Evolutionary conservation across 108 stramenopile species (phyloP), one percentile per base, ranked within the genome.

Genomic region (Seminavis robusta): DNA sequence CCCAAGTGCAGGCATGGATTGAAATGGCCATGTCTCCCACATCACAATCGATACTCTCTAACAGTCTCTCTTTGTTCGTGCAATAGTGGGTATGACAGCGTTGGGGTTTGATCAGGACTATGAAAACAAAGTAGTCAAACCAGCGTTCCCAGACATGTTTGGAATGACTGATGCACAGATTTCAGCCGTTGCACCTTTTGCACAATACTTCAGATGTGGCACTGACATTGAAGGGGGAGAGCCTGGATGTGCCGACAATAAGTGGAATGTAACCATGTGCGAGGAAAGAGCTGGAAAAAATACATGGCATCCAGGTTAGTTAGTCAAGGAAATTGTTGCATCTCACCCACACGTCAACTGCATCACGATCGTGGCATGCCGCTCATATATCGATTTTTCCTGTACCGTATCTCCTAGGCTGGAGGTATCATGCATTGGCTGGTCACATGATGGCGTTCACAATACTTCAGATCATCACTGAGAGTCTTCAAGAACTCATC

Each of bases 241-340:
- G 3, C 74, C 74, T 11, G 47, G 26, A 31, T 76, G 74, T 48
- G 27, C 20, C 13, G 20, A 30, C 1, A 49, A 69, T 2, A 76
- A 76, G 43, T 76, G 47, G 24, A 33, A 60, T 0, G 51, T 61
- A 40, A 44, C 24, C 10, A 7, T 44, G 2, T 69, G 67, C 24
- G 7, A 29, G 2, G 19, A 48, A 9, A 52, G 68, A 24, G n/a
- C 27, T 6, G 55, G 46, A 10, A 42, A 61, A 29, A 42, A 54
- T 6, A 47, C 59, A 33, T 76, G 74, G 74, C 74, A 76, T 52
- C 74, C 74, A 21, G 74, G 74, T 45, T 69, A 50, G 74, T 67
- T 47, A 61, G 69, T 62, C n/a, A n/a, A n/a, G n/a, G n/a, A n/a
- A n/a, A n/a, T n/a, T n/a, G n/a, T n/a, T n/a, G n/a, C n/a, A n/a